These are phyloP conservation scores for Trichophyton simii DNA, from an alignment of 2,329 filamentous ascomycete species.

Conservation along the genomic window DNA sequence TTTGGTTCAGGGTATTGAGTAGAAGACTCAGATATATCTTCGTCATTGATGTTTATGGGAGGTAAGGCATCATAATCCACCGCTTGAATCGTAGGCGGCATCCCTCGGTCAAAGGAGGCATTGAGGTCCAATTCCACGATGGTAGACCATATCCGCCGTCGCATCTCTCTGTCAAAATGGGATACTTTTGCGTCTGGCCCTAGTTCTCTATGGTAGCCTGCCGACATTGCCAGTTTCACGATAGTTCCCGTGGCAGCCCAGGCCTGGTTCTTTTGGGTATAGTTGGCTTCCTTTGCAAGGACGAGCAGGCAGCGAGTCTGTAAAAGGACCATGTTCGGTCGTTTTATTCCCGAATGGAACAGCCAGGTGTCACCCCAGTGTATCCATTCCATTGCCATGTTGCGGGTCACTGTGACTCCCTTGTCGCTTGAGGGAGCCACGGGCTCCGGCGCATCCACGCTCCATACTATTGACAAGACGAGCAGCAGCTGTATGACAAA, in stretches of 20 bases:
- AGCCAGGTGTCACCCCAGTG: conserved; percentile 81
- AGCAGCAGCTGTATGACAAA: conserved; percentile 29
- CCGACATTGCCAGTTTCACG: conserved; percentile 40
- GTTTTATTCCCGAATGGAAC: conserved; percentile 57
- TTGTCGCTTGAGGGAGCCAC: not conserved
- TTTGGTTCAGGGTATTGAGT: conserved; percentile 21
- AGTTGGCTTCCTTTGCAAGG: conserved; percentile 39
- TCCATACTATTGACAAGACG: conserved; percentile 29
- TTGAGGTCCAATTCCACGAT: conserved; percentile 47
- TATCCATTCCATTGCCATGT: conserved; percentile 53
- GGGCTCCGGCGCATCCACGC: conserved; percentile 9
- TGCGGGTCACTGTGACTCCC: conserved; percentile 11
- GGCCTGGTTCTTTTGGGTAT: conserved; percentile 42
- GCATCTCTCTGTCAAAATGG: conserved; percentile 34
- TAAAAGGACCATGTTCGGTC: conserved; percentile 38
- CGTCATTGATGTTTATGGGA: conserved; percentile 41
- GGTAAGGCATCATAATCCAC: conserved; percentile 38
- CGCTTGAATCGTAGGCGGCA: conserved; percentile 36
- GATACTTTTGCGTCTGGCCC: conserved; percentile 23
- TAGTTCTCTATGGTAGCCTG: conserved; percentile 39
- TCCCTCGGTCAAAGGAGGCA: conserved; percentile 42
- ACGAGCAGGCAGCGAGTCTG: conserved; percentile 41
- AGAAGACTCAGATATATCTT: conserved; percentile 32
- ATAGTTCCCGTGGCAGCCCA: conserved; percentile 42
- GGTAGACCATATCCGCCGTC: conserved; percentile 45